phyloP scores from a whole-genome alignment of 2,329 filamentous ascomycete genomes.

The Trichoderma koningii region DNA sequence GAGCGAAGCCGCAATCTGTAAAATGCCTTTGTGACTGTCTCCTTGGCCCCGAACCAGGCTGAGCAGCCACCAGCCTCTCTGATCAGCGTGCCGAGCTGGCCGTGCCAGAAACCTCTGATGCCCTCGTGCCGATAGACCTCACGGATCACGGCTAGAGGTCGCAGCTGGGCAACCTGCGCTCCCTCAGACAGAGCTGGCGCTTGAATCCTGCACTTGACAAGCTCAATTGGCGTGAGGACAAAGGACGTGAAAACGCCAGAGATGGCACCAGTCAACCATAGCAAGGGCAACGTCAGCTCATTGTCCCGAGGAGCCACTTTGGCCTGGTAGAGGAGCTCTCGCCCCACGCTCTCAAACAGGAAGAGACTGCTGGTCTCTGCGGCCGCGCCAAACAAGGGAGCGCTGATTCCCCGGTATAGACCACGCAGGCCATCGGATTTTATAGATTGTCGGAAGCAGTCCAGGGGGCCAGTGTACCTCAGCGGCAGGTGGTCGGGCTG shows the following conservation, averaged over 20 bases:
- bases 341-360: conserved; percentile 80
- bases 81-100: conserved; percentile 89
- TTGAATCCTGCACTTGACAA: conserved; percentile 98
- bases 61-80: conserved; percentile 91
- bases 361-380: conserved; percentile 92
- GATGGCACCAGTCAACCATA: conserved; percentile 80
- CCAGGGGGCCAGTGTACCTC: conserved; percentile 80
- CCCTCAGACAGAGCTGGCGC: conserved; percentile 59
- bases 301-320: conserved; percentile 54
- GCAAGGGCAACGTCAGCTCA: conserved; percentile 70
- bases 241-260: conserved; percentile 88
- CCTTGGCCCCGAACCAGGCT: conserved; percentile 93
- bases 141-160: conserved; percentile 70
- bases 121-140: conserved; percentile 84
- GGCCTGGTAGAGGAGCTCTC: conserved; percentile 61
- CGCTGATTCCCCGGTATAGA: conserved; percentile 89
- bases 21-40: conserved; percentile 74
- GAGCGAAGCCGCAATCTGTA: conserved; percentile 56
- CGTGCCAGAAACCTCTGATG: conserved; percentile 87
- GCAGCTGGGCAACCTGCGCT: conserved; percentile 51
- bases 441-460: conserved; percentile 90
- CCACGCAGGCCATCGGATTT: conserved; percentile 75
- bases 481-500: conserved; percentile 82
- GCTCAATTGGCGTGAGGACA: conserved; percentile 89
- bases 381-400: conserved; percentile 86